Percentiles rank a stretch among this genome's conserved stretches.
phyloP scores from a whole-genome alignment of 2,329 filamentous ascomycete species.

The Emmonsiellopsis sp. region DNA sequence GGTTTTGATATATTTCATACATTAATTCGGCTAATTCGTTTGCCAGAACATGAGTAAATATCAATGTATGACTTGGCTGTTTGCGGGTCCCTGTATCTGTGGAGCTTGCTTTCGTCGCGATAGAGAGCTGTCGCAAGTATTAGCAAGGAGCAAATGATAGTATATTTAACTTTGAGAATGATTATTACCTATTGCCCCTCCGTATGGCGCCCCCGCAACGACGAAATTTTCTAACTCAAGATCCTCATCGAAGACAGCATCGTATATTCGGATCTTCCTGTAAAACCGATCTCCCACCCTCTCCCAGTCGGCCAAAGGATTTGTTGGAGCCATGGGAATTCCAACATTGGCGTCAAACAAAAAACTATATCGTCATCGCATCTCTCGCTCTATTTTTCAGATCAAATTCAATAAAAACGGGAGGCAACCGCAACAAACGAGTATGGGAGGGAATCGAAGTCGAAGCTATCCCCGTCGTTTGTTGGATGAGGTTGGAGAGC shows the following conservation, averaged over 20 bases:
- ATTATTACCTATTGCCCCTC: constrained; percentile 75
- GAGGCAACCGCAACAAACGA: no score
- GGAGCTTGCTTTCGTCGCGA: constrained; percentile 77
- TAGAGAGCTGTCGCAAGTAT: constrained; percentile 56
- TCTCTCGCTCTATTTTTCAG: background rate
- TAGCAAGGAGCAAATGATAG: background rate
- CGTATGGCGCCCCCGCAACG: constrained; percentile 84
- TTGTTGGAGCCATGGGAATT: constrained; percentile 38
- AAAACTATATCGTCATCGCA: background rate
- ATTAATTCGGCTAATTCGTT: constrained; percentile 70
- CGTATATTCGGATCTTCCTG: constrained; percentile 88
- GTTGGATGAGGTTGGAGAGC: no score
- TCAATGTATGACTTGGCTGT: constrained; percentile 77
- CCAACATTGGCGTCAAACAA: background rate
- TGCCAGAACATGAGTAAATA: constrained; percentile 87
- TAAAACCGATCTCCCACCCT: constrained; percentile 89
- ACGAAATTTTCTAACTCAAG: constrained; percentile 92
- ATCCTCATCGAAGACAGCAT: constrained; percentile 83
- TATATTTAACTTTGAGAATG: background rate
- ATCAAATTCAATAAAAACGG: no score
- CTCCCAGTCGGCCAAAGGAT: constrained; percentile 86
- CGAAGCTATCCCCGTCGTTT: no score
- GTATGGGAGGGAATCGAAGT: no score
- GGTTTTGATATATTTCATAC: constrained; percentile 26
- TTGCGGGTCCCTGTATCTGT: constrained; percentile 64